Percentiles rank a stretch among this genome's conserved stretches.
phyloP scores from a whole-genome alignment of 1,284 basidiomycete genomes.

The Flammula alnicola region DNA sequence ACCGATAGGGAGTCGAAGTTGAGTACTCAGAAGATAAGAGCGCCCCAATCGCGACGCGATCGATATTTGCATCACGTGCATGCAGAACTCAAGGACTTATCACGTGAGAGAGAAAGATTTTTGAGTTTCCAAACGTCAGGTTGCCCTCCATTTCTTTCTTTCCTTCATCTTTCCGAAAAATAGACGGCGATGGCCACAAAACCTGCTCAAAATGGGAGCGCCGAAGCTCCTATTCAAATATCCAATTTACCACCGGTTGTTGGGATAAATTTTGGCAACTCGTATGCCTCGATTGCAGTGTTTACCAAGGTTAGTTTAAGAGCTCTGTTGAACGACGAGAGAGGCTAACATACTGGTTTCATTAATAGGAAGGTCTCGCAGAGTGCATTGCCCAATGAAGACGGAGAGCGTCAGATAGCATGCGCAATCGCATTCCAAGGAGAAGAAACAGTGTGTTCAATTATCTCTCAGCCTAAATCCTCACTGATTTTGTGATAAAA shows the following conservation, averaged over 20 bases:
- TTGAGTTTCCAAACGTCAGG: no score
- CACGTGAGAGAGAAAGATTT: no score
- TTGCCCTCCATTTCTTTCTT: not conserved
- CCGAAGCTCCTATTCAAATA: constrained; percentile 25
- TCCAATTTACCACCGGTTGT: constrained; percentile 62
- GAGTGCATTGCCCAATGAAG: constrained; percentile 98
- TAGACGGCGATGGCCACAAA: constrained; percentile 21
- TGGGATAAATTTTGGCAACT: constrained; percentile 98
- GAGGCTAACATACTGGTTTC: not conserved
- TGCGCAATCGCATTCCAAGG: constrained; percentile 93
- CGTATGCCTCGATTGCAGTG: constrained; percentile 93
- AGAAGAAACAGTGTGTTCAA: constrained; percentile 72
- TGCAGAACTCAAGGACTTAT: no score
- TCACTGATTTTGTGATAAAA: constrained; percentile 35
- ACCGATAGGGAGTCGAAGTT: no score
- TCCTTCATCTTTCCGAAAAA: no score
- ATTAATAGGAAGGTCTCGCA: constrained; percentile 81
- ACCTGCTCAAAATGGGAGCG: constrained; percentile 35
- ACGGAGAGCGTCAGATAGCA: constrained; percentile 97
- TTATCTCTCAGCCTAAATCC: not conserved
- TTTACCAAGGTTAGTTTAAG: constrained; percentile 79
- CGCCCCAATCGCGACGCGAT: no score
- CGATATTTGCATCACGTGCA: no score
- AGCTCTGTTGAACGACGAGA: no score
- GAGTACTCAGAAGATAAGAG: no score